Evolutionary conservation across 2,329 filamentous ascomycete species (phyloP).

Genomic region (Gremmenia infestans): DNA sequence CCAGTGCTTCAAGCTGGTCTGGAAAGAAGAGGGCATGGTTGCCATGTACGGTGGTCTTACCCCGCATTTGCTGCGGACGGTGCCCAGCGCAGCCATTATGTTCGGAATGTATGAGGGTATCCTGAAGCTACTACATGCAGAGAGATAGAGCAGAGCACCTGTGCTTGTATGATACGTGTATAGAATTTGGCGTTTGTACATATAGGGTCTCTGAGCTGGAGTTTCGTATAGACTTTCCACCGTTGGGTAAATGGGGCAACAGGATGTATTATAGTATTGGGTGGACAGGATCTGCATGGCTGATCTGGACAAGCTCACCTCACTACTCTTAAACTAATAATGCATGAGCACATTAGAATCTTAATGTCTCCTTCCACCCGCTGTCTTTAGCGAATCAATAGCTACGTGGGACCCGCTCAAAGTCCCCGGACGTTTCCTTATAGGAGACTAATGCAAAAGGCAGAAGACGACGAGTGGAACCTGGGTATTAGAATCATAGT

Average conservation of each 20-base stretch:
- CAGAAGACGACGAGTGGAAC: too few relatives aligned
- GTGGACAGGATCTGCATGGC: too few relatives aligned
- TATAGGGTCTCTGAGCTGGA: background rate
- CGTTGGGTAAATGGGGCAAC: background rate
- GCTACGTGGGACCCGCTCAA: too few relatives aligned
- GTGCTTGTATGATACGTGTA: slow-evolving; percentile 2
- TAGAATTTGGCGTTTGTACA: slow-evolving; percentile 17
- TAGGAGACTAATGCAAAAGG: too few relatives aligned
- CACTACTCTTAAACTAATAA: too few relatives aligned
- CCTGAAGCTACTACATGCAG: slow-evolving; percentile 31
- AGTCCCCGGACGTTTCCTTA: too few relatives aligned
- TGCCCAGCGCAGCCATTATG: slow-evolving; percentile 92
- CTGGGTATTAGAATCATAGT: too few relatives aligned
- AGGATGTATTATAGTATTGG: background rate
- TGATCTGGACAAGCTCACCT: too few relatives aligned
- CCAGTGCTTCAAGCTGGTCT: slow-evolving; percentile 84
- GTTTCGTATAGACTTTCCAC: background rate
- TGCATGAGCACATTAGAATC: too few relatives aligned
- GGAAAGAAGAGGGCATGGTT: slow-evolving; percentile 80
- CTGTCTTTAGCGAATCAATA: too few relatives aligned
- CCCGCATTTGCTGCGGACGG: slow-evolving; percentile 83
- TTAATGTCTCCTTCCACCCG: too few relatives aligned
- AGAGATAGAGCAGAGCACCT: slow-evolving; percentile 13
- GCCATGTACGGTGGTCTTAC: slow-evolving; percentile 88
- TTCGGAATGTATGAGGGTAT: slow-evolving; percentile 69